Percentiles rank a stretch among this genome's conserved stretches.
These are phyloP conservation scores for Talaromyces marneffei DNA, from an alignment of 2,329 filamentous ascomycete genomes.

Conservation along the genomic window DNA sequence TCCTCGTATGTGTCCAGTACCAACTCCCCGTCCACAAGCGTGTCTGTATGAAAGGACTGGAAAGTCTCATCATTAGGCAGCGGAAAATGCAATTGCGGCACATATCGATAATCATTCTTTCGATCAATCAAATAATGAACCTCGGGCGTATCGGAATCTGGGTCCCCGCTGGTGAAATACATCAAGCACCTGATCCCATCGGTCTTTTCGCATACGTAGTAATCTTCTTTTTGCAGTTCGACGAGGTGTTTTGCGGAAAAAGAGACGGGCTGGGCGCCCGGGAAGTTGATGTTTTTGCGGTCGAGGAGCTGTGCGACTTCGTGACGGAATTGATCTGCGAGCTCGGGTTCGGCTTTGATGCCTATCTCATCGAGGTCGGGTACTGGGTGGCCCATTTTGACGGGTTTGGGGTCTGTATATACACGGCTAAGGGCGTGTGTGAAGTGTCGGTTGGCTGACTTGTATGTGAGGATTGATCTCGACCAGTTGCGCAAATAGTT, in stretches of 20 bases:
- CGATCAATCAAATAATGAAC: slow-evolving; percentile 92
- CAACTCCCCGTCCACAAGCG: slow-evolving; percentile 86
- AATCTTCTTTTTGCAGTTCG: slow-evolving; percentile 78
- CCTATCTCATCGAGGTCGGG: slow-evolving; percentile 46
- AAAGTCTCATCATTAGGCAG: slow-evolving; percentile 55
- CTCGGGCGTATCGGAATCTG: slow-evolving; percentile 57
- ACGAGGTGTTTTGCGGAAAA: slow-evolving; percentile 75
- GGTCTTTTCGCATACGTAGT: slow-evolving; percentile 97
- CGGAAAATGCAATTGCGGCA: slow-evolving; percentile 77
- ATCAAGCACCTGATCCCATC: slow-evolving; percentile 95
- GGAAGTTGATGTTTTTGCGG: slow-evolving; percentile 64
- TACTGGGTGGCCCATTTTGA: slow-evolving; percentile 34
- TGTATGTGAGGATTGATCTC: neutral
- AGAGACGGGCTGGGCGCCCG: slow-evolving; percentile 89
- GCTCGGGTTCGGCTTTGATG: slow-evolving; percentile 57
- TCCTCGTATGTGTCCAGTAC: slow-evolving; percentile 72
- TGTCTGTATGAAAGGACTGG: slow-evolving; percentile 67
- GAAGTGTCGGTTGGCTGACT: neutral
- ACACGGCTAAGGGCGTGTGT: neutral
- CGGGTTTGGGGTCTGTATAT: neutral
- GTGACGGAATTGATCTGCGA: slow-evolving; percentile 58
- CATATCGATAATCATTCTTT: slow-evolving; percentile 93
- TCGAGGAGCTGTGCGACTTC: slow-evolving; percentile 73
- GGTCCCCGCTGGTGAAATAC: slow-evolving; percentile 61
- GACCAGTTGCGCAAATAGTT: neutral